Evolutionary conservation across 768 basidiomycete genomes (phyloP).

Genomic region (Auriscalpium vulgare): DNA sequence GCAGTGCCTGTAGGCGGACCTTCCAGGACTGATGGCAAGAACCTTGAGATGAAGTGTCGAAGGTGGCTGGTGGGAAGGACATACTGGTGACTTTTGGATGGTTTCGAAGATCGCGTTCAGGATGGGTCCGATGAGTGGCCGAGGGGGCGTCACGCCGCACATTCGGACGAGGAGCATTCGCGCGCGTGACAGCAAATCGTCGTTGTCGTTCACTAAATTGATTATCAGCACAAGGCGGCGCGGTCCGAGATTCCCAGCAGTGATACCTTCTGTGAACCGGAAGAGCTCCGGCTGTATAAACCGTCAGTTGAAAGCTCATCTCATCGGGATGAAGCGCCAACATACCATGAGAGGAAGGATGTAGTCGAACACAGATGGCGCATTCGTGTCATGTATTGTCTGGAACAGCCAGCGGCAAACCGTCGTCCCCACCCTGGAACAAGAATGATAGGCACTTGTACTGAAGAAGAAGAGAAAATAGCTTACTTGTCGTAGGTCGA

Average conservation of each 20-base stretch:
- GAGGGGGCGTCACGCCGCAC: constrained; percentile 78
- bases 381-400: constrained; percentile 68
- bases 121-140: constrained; percentile 57
- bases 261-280: constrained; percentile 60
- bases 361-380: constrained; percentile 71
- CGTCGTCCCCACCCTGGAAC: constrained; percentile 48
- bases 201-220: constrained; percentile 58
- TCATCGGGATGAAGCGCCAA: constrained; percentile 6
- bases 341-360: constrained; percentile 73
- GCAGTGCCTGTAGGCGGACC: constrained; percentile 79
- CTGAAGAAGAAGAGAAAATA: neutral
- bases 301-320: constrained; percentile 5
- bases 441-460: neutral
- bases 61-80: constrained; percentile 16
- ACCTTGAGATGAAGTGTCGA: too few species aligned
- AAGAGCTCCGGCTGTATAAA: constrained; percentile 57
- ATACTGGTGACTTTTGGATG: constrained; percentile 66
- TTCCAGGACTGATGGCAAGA: constrained; percentile 61
- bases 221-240: neutral
- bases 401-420: constrained; percentile 76
- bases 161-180: constrained; percentile 70
- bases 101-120: constrained; percentile 68
- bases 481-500: constrained; percentile 76
- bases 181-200: constrained; percentile 58
- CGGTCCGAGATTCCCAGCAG: constrained; percentile 3